Evolutionary conservation across 495 filamentous ascomycete species (phyloP), one percentile per base, ranked within the genome.

Genomic region (Neurospora cerealis): DNA sequence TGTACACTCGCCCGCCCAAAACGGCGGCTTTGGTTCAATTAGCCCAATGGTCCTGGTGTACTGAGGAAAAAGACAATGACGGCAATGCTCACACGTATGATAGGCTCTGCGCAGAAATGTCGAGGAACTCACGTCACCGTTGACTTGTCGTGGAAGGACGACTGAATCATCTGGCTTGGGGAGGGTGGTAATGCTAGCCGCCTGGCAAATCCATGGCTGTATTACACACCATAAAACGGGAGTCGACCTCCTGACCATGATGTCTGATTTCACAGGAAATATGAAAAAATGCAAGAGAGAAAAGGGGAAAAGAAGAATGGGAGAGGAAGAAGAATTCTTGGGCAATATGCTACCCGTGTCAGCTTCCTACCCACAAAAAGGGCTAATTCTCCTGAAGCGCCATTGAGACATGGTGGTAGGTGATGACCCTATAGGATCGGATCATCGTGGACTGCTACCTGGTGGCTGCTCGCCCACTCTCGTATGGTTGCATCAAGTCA

Each of bases 71-170:
- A n/a, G 32, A 36, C 34, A 40, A 17, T 1, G 9, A 9, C 8
- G 28, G 19, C 24, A 42, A 32, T 42, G 40, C 77, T 73, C 70
- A 79, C 78, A 79, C 13, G 78, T 72, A 54, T 79, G 78, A 39
- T 69, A 79, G 4, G 72, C 75, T 72, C 77, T 75, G 21, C 78
- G 74, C 36, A 79, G 36, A 54, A 78, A 77, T 1, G 70, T 66
- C 2, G 77, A 70, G 1, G 72, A 44, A 38, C 72, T 74, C 5
- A 77, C 41, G 3, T 24, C 75, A 41, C 77, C 72, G 69, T 78
- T 71, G 21, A 71, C 78, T 38, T 79, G 77, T 36, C 77, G 73
- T 19, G 76, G 37, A 10, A 46, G 24, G 28, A 76, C 21, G 13
- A 34, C 6, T 62, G 54, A 3, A 4, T 62, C 28, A 17, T 62